Evolutionary conservation across 805 yeast species (phyloP).

Genomic region (Kluyveromyces siamensis): DNA sequence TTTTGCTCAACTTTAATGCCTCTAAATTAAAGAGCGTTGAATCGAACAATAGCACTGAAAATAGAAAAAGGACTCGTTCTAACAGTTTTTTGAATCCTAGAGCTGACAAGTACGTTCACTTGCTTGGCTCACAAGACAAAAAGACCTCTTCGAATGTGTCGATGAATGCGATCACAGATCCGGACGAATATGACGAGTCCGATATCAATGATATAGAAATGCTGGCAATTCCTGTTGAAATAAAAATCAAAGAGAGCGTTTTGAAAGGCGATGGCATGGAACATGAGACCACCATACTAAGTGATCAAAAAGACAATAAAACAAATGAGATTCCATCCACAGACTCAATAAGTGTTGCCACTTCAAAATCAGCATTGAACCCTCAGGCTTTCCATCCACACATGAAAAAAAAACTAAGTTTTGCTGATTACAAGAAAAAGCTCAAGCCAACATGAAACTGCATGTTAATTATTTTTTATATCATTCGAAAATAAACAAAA

Average conservation of each 20-base stretch:
- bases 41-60: conserved; percentile 1
- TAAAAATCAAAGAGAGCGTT: neutral
- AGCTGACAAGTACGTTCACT: neutral
- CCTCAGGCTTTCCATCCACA: conserved; percentile 1
- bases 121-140: neutral
- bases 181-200: conserved; percentile 17
- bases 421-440: conserved; percentile 31
- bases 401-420: conserved; percentile 26
- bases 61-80: neutral
- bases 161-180: conserved; percentile 4
- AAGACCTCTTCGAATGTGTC: neutral
- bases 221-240: conserved; percentile 17
- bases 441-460: conserved; percentile 8
- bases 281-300: neutral
- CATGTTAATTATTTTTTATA: no score
- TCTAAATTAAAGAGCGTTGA: conserved; percentile 4
- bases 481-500: no score
- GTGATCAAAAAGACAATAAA: no score
- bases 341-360: neutral
- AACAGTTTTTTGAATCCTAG: neutral
- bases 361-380: neutral
- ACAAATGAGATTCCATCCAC: neutral
- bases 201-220: conserved; percentile 14
- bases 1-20: conserved; percentile 8
- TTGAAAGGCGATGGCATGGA: neutral